Conservation (phyloP, 2,329 filamentous ascomycete genomes). For the Stachybotrys echinatus region DNA sequence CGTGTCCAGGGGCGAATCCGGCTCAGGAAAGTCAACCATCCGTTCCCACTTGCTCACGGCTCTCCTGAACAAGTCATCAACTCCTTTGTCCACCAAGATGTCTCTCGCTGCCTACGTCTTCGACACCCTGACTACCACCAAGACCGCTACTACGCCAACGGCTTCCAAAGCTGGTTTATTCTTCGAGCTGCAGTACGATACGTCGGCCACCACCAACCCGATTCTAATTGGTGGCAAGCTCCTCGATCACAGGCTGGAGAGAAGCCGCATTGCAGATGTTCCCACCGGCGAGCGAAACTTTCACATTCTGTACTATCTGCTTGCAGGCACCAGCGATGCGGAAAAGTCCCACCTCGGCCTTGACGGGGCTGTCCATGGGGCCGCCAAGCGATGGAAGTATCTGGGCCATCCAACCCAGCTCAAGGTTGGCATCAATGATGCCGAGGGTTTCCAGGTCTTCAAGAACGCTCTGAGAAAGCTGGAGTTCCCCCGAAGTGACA, state of each 20-base stretch:
- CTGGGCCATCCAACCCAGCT: conserved; percentile 94
- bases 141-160: conserved; percentile 90
- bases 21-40: conserved; percentile 91
- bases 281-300: conserved; percentile 96
- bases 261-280: conserved; percentile 84
- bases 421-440: conserved; percentile 94
- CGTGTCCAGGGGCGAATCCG: conserved; percentile 75
- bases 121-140: conserved; percentile 93
- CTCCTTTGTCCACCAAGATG: conserved; percentile 86
- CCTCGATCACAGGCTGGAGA: conserved; percentile 85
- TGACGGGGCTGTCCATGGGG: conserved; percentile 43
- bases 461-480: conserved; percentile 92
- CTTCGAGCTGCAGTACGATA: conserved; percentile 96
- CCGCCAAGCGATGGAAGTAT: conserved; percentile 87
- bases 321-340: conserved; percentile 83
- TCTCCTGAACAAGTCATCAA: conserved; percentile 83
- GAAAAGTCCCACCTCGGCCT: conserved; percentile 81
- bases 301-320: conserved; percentile 90
- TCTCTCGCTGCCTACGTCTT: conserved; percentile 94
- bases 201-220: conserved; percentile 75
- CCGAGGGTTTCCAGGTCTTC: conserved; percentile 94
- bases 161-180: conserved; percentile 95
- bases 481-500: conserved; percentile 88
- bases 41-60: conserved; percentile 83
- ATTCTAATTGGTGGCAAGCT: conserved; percentile 91